These are phyloP conservation scores for Neonectria ditissima DNA, from an alignment of 2,329 filamentous ascomycete genomes.

Conservation along the genomic window DNA sequence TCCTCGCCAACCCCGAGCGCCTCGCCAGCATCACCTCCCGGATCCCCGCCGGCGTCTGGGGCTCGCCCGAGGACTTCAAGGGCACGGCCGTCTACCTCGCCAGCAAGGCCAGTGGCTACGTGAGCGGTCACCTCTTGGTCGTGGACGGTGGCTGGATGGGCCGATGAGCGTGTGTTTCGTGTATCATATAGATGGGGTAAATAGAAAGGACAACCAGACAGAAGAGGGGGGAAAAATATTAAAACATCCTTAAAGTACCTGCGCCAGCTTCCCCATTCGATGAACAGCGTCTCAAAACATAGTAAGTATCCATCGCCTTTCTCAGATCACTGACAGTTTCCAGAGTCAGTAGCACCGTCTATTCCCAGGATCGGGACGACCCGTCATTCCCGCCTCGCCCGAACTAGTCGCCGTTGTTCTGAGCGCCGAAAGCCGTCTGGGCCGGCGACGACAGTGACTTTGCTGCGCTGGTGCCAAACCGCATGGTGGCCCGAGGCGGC, in stretches of 20 bases:
- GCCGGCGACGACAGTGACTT: slow-evolving; percentile 38
- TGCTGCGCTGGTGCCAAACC: slow-evolving; percentile 38
- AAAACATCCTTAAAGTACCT: background rate
- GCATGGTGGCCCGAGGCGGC: slow-evolving; percentile 26
- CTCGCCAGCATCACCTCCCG: slow-evolving; percentile 79
- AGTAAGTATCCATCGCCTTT: background rate
- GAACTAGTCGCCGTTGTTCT: slow-evolving; percentile 41
- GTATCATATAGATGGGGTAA: slow-evolving; percentile 4
- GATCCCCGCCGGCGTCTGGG: slow-evolving; percentile 89
- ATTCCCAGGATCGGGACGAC: background rate
- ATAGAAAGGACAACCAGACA: slow-evolving; percentile 13
- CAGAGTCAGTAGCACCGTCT: background rate
- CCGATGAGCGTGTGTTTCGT: slow-evolving; percentile 58
- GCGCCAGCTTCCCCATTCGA: background rate
- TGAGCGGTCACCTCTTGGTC: slow-evolving; percentile 83
- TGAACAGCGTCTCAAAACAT: background rate
- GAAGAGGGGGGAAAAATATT: slow-evolving; percentile 7
- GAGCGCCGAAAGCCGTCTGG: slow-evolving; percentile 34
- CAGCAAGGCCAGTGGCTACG: slow-evolving; percentile 80
- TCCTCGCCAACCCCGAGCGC: slow-evolving; percentile 78
- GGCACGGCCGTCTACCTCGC: slow-evolving; percentile 83
- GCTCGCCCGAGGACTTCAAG: slow-evolving; percentile 87
- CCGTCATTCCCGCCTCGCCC: slow-evolving; percentile 33
- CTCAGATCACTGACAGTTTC: background rate
- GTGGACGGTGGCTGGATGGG: slow-evolving; percentile 97